A percentile compares a stretch with the other conserved stretches of the same genome.
These are phyloP conservation scores for Hypoxylon perforatum DNA, from an alignment of 495 filamentous ascomycete genomes.

Conservation along the genomic window DNA sequence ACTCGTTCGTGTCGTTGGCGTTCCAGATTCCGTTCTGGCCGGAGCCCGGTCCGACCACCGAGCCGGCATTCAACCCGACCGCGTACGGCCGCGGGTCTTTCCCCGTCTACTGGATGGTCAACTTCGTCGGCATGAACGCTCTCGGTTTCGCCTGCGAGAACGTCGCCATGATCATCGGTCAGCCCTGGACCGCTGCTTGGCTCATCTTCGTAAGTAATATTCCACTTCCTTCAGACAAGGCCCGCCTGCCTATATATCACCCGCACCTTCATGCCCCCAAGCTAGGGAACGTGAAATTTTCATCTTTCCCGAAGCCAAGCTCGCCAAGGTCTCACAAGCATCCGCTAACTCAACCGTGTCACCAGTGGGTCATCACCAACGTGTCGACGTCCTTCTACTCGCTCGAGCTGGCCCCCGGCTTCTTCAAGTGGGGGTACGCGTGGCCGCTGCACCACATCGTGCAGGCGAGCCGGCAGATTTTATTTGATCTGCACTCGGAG, in stretches of 20 bases:
- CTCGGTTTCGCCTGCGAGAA: conserved; percentile 78
- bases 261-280: neutral
- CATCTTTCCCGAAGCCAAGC: neutral
- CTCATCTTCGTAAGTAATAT: conserved; percentile 65
- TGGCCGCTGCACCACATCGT: conserved; percentile 79
- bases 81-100: conserved; percentile 72
- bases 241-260: too few relatives aligned
- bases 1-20: conserved; percentile 72
- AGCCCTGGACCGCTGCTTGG: conserved; percentile 75
- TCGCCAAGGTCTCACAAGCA: neutral
- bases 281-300: neutral
- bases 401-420: conserved; percentile 66
- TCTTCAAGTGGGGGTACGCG: conserved; percentile 76
- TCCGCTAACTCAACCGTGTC: conserved; percentile 4
- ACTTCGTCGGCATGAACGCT: conserved; percentile 75
- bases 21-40: conserved; percentile 73
- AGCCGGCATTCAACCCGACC: conserved; percentile 60
- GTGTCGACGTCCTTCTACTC: conserved; percentile 73
- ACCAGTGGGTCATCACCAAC: conserved; percentile 76
- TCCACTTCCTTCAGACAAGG: neutral
- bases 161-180: conserved; percentile 74
- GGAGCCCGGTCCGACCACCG: conserved; percentile 53
- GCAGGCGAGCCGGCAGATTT: conserved; percentile 68
- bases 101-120: conserved; percentile 79
- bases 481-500: conserved; percentile 71